These are phyloP conservation scores for Clavaria fumosa DNA, from an alignment of 768 basidiomycete species.

Conservation along the genomic window DNA sequence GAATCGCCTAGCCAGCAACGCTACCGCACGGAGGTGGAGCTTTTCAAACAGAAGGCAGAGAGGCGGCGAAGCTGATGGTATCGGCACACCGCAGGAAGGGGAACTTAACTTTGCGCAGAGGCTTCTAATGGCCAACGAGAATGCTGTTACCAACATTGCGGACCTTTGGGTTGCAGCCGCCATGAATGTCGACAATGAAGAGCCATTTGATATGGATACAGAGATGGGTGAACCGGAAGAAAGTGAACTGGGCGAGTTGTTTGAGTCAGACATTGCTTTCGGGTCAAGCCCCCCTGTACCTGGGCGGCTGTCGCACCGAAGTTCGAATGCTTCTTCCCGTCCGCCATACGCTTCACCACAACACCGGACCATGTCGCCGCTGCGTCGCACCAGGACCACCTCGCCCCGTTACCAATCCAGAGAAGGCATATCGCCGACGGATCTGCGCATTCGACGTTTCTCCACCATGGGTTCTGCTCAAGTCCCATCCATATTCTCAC, in stretches of 20 bases:
- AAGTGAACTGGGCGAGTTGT: conserved; percentile 19
- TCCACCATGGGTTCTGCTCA: too few relatives aligned
- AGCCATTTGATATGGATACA: conserved; percentile 51
- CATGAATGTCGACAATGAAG: conserved; percentile 86
- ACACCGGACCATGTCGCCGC: too few relatives aligned
- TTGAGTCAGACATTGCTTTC: conserved; percentile 11
- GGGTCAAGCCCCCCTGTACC: conserved; percentile 13
- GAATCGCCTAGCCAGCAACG: conserved; percentile 36
- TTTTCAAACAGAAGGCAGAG: conserved; percentile 36
- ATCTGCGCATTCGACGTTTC: too few relatives aligned
- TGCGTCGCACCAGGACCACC: too few relatives aligned
- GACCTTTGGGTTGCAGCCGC: conserved; percentile 97
- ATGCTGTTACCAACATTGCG: conserved; percentile 85
- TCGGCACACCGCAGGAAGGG: conserved; percentile 19
- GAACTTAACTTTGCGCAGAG: conserved; percentile 83
- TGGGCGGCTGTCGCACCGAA: conserved; percentile 10
- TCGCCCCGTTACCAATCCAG: too few relatives aligned
- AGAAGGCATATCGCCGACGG: too few relatives aligned
- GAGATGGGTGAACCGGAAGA: conserved; percentile 25
- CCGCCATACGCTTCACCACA: too few relatives aligned
- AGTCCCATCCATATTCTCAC: conserved; percentile 73
- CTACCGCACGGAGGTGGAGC: conserved; percentile 36
- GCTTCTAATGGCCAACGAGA: conserved; percentile 84
- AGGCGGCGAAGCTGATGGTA: conserved; percentile 32
- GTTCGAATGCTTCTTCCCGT: too few relatives aligned